Evolutionary conservation across 768 basidiomycete species (phyloP), one percentile per base, ranked within the genome.

Genomic region (Phylloporus sp.): DNA sequence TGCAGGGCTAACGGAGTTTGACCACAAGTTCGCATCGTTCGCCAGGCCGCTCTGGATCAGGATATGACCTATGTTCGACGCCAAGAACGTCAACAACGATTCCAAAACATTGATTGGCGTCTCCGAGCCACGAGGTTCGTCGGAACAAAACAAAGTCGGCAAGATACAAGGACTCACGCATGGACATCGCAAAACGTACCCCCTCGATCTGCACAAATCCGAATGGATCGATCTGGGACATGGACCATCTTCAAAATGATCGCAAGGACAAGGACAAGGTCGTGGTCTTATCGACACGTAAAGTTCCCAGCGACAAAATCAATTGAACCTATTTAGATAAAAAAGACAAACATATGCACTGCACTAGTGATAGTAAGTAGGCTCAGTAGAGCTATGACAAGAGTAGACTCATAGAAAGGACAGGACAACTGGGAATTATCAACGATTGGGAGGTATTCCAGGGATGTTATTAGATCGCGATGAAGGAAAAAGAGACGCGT

Each of bases 111-210:
- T n/a, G n/a, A n/a, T n/a, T n/a, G n/a, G 16, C n/a, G 13, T 20
- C 18, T 36, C 35, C 23, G 22, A 43, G 9, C 24, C n/a, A 24
- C 11, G 20, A 20, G 6, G 20, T 24, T 18, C 12, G 20, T 4
- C 18, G 43, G 29, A 29, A 22, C 20, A 23, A 18, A 23, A 40
- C 20, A 22, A 39, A 10, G 22, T 20, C 5, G 9, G 23, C 34
- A 38, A 22, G 36, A 38, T 8, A 13, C 39, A 26, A 15, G 26
- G 1, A 76, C 82, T 57, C 59, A 86, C 80, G 90, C 90, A 67
- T 91, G 83, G 29, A 93, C 82, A 65, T 95, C 93, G 62, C 91
- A 92, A 70, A 93, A 95, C 0, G 92, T 97, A 5, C 94, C 94
- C 31, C 93, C 93, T 70, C 91, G 75, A 68, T 94, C 91, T 7